A percentile compares a stretch with the other conserved stretches of the same genome.
Conservation (phyloP, 192 early-diverging fungal genomes). For the Podila clonocystis region DNA sequence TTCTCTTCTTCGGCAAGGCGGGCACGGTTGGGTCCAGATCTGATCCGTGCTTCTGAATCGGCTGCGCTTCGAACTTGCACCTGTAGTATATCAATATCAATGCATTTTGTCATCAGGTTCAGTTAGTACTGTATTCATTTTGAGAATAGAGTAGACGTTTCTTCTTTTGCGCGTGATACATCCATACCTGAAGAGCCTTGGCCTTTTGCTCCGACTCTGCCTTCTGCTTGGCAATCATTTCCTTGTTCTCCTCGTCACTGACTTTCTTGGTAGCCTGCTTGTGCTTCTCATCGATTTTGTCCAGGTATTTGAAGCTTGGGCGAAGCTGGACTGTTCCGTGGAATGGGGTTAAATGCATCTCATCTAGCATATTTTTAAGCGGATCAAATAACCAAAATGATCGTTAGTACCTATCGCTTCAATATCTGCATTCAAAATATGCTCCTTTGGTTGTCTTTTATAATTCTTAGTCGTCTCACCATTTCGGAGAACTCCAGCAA, state of each 20-base stretch:
- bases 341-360: constrained; percentile 89
- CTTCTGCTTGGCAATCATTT: constrained; percentile 53
- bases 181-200: constrained; percentile 57
- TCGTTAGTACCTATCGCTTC: background rate
- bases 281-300: constrained; percentile 88
- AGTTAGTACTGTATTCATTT: background rate
- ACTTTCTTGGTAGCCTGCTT: constrained; percentile 75
- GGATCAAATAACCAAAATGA: background rate
- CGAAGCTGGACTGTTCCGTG: constrained; percentile 81
- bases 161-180: background rate
- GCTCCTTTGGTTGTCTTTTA: too few species aligned
- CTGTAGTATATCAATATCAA: constrained; percentile 24
- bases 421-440: background rate
- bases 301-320: constrained; percentile 90
- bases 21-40: constrained; percentile 67
- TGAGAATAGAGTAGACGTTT: background rate
- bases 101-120: background rate
- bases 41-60: constrained; percentile 66
- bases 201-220: constrained; percentile 46
- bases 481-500: constrained; percentile 81
- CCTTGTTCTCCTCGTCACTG: constrained; percentile 73
- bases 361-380: constrained; percentile 56
- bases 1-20: constrained; percentile 75
- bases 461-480: constrained; percentile 51
- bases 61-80: constrained; percentile 71